Evolutionary conservation across 768 basidiomycete species (phyloP).

Genomic region (Suillus bovinus): DNA sequence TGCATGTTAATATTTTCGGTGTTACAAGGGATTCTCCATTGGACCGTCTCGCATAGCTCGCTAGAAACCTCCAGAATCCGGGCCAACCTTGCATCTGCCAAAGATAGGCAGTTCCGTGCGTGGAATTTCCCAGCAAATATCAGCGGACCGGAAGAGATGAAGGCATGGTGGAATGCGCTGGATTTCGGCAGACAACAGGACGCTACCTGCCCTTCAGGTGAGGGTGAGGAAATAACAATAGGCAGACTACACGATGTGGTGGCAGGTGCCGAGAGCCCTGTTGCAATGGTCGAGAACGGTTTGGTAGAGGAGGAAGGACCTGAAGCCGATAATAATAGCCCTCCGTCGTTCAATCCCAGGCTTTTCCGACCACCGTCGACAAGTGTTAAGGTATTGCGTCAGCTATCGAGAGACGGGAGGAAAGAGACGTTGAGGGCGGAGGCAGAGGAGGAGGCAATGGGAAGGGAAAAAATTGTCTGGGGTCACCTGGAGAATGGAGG

Average conservation of each 20-base stretch:
- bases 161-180: conserved; percentile 31
- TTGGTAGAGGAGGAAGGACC: conserved; percentile 3
- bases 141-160: conserved; percentile 26
- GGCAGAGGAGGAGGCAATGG: conserved; percentile 35
- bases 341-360: conserved; percentile 22
- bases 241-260: not conserved
- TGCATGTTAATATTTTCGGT: not conserved
- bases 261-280: not conserved
- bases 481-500: conserved; percentile 15
- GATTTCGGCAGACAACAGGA: conserved; percentile 26
- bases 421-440: conserved; percentile 39
- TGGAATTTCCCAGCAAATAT: conserved; percentile 53
- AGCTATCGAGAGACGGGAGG: conserved; percentile 47
- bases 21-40: conserved; percentile 61
- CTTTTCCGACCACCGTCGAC: conserved; percentile 38
- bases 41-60: conserved; percentile 48
- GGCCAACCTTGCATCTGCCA: conserved; percentile 31
- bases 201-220: not conserved
- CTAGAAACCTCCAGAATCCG: conserved; percentile 38
- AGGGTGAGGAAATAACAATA: conserved; percentile 5
- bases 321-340: not conserved
- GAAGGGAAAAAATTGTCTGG: conserved; percentile 48
- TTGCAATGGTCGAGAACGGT: not conserved
- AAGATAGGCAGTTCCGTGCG: conserved; percentile 46
- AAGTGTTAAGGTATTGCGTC: conserved; percentile 42